phyloP scores from a whole-genome alignment of 129 eudicot species.

The Pulicaria dysenterica region DNA sequence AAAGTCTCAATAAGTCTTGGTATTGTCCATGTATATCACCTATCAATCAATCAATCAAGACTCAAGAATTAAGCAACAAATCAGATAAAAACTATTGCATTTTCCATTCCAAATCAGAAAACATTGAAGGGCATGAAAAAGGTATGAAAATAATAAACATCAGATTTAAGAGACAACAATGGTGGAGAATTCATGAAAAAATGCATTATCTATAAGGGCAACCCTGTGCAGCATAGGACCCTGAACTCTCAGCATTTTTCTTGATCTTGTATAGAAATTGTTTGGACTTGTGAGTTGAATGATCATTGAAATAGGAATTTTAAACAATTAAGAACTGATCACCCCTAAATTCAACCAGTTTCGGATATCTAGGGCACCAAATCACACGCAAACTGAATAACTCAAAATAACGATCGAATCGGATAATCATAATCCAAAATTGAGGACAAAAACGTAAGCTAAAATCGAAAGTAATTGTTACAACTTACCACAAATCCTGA shows the following conservation, averaged over 20 bases:
- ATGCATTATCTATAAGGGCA: too few species aligned
- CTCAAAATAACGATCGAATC: neutral
- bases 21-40: conserved; percentile 95
- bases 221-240: neutral
- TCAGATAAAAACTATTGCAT: neutral
- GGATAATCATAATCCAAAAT: neutral
- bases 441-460: neutral
- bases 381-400: neutral
- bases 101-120: neutral
- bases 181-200: neutral
- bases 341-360: neutral
- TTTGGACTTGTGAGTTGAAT: neutral
- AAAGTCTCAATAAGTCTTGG: conserved; percentile 74
- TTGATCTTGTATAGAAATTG: neutral
- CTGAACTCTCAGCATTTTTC: conserved; percentile 17
- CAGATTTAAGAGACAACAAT: neutral
- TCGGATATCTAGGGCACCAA: conserved; percentile 6
- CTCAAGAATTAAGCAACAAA: neutral
- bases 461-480: neutral
- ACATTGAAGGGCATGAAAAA: too few species aligned
- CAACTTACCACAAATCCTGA: conserved; percentile 87
- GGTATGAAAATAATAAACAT: neutral
- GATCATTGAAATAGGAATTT: neutral
- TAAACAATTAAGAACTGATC: neutral
- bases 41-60: conserved; percentile 20